phyloP scores from a whole-genome alignment of 2,329 filamentous ascomycete species.

The Microcera coccophila region DNA sequence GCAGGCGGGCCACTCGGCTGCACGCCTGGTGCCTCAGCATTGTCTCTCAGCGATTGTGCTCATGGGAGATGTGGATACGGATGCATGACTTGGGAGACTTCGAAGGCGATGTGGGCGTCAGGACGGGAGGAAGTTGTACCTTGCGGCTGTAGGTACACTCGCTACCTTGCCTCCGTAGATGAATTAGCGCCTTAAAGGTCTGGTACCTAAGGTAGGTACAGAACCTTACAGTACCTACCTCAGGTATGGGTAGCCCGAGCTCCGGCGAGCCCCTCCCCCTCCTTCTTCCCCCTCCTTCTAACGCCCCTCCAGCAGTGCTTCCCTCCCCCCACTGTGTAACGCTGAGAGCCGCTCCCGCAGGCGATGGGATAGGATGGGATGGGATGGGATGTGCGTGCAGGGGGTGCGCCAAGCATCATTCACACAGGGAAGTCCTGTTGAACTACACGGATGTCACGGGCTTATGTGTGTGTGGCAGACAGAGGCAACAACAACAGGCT shows the following conservation, averaged over 20 bases:
- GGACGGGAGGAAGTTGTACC: not conserved
- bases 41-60: not conserved
- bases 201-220: too few relatives aligned
- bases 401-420: too few relatives aligned
- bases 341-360: too few relatives aligned
- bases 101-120: not conserved
- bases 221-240: too few relatives aligned
- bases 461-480: too few relatives aligned
- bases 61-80: not conserved
- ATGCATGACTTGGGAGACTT: not conserved
- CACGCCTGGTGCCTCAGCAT: not conserved
- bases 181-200: not conserved
- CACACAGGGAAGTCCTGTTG: too few relatives aligned
- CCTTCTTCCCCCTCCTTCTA: not conserved
- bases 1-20: not conserved
- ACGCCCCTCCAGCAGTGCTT: not conserved
- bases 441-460: too few relatives aligned
- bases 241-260: too few relatives aligned
- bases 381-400: too few relatives aligned
- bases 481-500: too few relatives aligned
- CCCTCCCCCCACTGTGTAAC: constrained; percentile 18
- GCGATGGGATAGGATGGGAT: too few relatives aligned
- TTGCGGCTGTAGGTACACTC: not conserved
- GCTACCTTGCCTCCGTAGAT: too few relatives aligned
- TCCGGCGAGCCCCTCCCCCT: not conserved